Evolutionary conservation across 441 rosid species (phyloP), one percentile per base, ranked within the genome.

Genomic region (Gossypium schwendimanii): DNA sequence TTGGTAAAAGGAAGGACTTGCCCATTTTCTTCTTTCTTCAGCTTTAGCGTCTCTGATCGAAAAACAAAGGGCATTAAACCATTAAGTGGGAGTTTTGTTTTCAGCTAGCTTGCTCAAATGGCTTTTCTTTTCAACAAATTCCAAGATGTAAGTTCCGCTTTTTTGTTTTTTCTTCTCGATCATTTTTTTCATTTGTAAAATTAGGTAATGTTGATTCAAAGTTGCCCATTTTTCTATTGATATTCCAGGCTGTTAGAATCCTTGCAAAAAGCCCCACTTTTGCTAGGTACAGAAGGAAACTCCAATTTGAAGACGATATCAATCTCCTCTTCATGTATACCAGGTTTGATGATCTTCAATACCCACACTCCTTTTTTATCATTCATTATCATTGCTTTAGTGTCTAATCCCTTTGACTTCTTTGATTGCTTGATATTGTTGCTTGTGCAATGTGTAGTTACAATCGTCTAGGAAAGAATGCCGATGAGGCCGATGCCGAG

Each of bases 261-360:
- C 85, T 94, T 31, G 96, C 93, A 18, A 88, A 85, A 74, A 91
- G 90, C 74, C 87, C 83, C 2, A 87, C 87, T 45, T 93, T 93
- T 74, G 85, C 91, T 44, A 88, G 76, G 82, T 79, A 86, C 71
- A 88, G 91, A 44, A 85, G 87, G 83, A 87, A 89, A 75, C 72
- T 94, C 21, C 98, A 91, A 52, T 90, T 89, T 49, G 95, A 91
- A 87, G 81, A 87, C 0, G 97, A 91, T 77, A 81, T 86, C 21
- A 91, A 90, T 79, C 87, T 86, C 20, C 92, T 91, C 52, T 91
- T 94, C 76, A 78, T 94, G 39, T 90, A 76, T 74, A 91, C 98
- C 69, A 83, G 97, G 97, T 91, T 36, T 71, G 58, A 73, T 80
- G 31, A 33, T 41, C 21, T 39, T 1, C 9, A 17, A 3, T 66